Percentiles rank a stretch among this genome's conserved stretches.
These are phyloP conservation scores for Camellia sinensis DNA, from an alignment of 148 eudicot species.

Conservation along the genomic window DNA sequence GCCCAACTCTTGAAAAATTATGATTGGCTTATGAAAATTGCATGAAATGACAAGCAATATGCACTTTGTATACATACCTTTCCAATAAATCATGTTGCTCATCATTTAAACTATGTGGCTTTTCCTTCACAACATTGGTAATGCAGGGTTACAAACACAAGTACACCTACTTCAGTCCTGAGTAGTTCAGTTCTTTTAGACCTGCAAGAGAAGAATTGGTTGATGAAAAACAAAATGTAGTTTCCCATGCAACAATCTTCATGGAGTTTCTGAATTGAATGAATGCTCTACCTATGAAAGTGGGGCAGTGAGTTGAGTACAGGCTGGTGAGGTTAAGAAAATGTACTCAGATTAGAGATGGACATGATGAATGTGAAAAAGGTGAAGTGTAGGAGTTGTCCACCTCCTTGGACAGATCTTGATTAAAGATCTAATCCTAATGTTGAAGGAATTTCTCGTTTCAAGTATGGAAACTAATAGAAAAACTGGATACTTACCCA, in stretches of 20 bases:
- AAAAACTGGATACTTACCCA: not conserved
- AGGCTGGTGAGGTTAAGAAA: not conserved
- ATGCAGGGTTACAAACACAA: not conserved
- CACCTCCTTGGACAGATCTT: not conserved
- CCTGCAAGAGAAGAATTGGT: not conserved
- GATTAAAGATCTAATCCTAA: slow-evolving; percentile 2
- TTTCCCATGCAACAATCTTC: not conserved
- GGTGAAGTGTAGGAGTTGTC: not conserved
- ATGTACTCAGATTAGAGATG: not conserved
- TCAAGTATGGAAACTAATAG: not conserved
- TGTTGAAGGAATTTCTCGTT: not conserved
- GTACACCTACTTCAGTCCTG: not conserved
- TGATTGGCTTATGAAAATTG: not conserved
- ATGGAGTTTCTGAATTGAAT: not conserved
- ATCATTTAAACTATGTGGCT: not conserved
- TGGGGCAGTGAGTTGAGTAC: not conserved
- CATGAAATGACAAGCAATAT: not conserved
- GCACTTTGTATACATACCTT: not conserved
- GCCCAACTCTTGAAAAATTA: not conserved
- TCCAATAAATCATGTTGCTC: not conserved
- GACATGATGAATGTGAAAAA: not conserved
- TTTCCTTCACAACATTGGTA: not conserved
- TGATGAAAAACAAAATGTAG: not conserved
- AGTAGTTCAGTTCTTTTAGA: not conserved
- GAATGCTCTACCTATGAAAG: not conserved